These are phyloP conservation scores for Hypericum perforatum DNA, from an alignment of 345 rosid species.

Conservation along the genomic window DNA sequence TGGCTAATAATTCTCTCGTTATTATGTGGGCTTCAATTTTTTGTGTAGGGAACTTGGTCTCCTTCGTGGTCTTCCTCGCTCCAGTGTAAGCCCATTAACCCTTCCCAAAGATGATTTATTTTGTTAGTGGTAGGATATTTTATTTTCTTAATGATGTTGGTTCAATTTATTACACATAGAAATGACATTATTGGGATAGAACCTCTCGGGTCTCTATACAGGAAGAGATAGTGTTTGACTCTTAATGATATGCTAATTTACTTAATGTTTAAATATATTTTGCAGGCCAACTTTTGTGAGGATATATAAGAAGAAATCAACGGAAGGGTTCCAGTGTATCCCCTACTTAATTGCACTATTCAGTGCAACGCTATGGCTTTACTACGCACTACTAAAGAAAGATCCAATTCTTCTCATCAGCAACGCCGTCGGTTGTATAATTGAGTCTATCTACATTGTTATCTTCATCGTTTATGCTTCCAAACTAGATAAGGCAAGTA, in stretches of 20 bases:
- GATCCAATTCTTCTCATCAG: constrained; percentile 18
- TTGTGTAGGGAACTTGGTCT: constrained; percentile 20
- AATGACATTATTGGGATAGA: no score
- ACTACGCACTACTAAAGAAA: constrained; percentile 26
- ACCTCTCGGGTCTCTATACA: no score
- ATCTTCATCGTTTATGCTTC: constrained; percentile 30
- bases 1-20: background rate
- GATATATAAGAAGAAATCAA: constrained; percentile 29
- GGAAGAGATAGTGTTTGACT: no score
- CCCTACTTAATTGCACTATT: constrained; percentile 32
- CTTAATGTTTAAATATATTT: background rate
- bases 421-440: constrained; percentile 22
- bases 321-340: constrained; percentile 25
- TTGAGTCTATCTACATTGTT: constrained; percentile 20
- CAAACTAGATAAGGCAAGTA: constrained; percentile 18
- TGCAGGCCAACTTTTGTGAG: constrained; percentile 31
- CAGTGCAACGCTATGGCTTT: constrained; percentile 28
- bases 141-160: no score
- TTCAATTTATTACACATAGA: no score
- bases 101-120: no score
- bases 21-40: background rate
- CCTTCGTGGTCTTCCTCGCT: constrained; percentile 27
- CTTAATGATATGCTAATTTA: background rate
- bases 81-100: constrained; percentile 23
- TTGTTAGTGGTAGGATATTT: no score